Evolutionary conservation across 2,329 filamentous ascomycete species (phyloP), one percentile per base, ranked within the genome.

Genomic region (Aspergillus ochraceoroseus): DNA sequence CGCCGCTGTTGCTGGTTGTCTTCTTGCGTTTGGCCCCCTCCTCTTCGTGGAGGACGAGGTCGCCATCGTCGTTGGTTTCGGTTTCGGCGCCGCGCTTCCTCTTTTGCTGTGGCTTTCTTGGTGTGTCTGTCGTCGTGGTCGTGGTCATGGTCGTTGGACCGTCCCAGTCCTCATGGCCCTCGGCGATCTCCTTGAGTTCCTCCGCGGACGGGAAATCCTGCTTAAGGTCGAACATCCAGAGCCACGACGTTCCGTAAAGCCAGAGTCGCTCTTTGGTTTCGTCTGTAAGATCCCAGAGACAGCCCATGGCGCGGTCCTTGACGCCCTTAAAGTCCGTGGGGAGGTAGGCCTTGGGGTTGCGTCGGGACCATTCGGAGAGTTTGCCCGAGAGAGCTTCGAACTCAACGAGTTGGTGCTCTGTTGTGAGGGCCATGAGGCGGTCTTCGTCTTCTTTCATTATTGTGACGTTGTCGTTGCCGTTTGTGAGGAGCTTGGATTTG

Each of bases 221-320:
- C 13, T 77, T 77, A 19, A 94, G 70, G 61, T 96, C 88, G 45
- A 98, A 79, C 89, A 96, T 96, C 68, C 86, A 88, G 15, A 98
- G 65, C 75, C 88, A 96, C 1, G 78, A 82, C 27, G 80, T 77
- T 5, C 90, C 89, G 57, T 94, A 95, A 13, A 96, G 68, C 87
- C 90, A 96, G 5, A 90, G 66, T 9, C 90, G 77, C 32, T 79
- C 70, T n/a, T 68, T 67, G 5, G 52, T 51, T 18, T 61, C 59
- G 18, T 31, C 31, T 9, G 72, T 70, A 1, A 83, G 72, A 58
- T 94, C 85, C 89, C 90, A 96, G 26, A 95, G 64, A 17, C 82
- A 80, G 3, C 88, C 89, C 70, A 90, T 90, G 38, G 84, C 84
- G 28, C 86, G 74, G 60, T 95, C 88, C 44, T 83, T 79, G 15